Evolutionary conservation across 1,284 basidiomycete genomes (phyloP), one percentile per base, ranked within the genome.

Genomic region (Rhodotorula sp.): DNA sequence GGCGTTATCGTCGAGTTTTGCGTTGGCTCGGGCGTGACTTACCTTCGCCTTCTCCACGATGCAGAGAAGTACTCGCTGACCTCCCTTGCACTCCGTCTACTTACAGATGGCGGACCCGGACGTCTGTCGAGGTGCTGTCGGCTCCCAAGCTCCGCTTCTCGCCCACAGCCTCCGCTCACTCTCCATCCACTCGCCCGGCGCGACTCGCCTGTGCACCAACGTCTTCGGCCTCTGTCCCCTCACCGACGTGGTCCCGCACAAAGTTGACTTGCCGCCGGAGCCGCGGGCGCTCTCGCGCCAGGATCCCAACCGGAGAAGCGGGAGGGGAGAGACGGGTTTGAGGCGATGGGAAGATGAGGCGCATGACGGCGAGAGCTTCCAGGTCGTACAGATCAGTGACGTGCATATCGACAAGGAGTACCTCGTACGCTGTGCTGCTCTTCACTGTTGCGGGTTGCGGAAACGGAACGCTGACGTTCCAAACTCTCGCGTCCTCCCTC

Each of bases 151-250:
- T 8, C 86, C 86, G 17, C 84, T 87, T 71, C 78, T 88, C 34
- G 86, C 86, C 0, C 84, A 87, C 69, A 83, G 83, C 64, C 78
- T 88, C 27, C 83, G 86, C 17, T 79, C 79, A n/a, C 86, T 87
- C 74, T 81, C 81, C 34, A 72, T 82, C 13, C 77, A 79, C 19
- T 82, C 84, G 10, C 80, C 82, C 61, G 85, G 85, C 0, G 83
- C 85, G 1, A 82, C 82, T 19, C 83, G 84, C 65, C 81, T 87
- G 64, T 87, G 86, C 77, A 82, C 84, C 62, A 83, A 84, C 3
- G 77, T 86, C 11, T 81, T 87, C 61, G 86, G 86, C 15, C 80
- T 86, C 34, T 87, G 86, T 74, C 64, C 74, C 17, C 81, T 83
- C 61, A 79, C 69, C 32, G 15, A 54, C 32, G 68, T 59, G 59